Base-by-base conservation (phyloP, 2,329 filamentous ascomycete species). In the Arthrobotrys sphaeroides region DNA sequence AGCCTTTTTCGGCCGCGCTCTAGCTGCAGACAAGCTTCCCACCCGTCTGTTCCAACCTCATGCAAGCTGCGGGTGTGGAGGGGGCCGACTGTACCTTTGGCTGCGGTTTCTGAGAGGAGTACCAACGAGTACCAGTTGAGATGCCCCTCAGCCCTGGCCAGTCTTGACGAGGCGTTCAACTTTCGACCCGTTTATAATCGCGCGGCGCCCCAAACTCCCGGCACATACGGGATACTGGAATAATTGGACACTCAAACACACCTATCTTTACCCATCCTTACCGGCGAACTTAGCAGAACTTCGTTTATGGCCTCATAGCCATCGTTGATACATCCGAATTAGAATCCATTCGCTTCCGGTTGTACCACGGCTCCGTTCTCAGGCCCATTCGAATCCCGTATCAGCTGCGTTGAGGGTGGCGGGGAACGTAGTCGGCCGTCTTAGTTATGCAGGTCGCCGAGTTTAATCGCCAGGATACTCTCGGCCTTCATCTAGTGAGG, bases 121-220 rank as follows among this genome's bases (percentile, higher is more conserved):
- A 57, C 47, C 1, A 20, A 20, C 4, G 18, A 20, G 36, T 31
- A 60, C 55, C 13, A 6, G 22, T 20, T 47, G 28, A 47, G 24
- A 59, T 53, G 51, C 28, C 47, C 66, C 60, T 73, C 68, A 73
- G 68, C 68, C 68, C 68, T 60, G 24, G 59, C 26, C 16, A 13
- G 18, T 61, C 33, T 61, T 16, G 55, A 74, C 70, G 38, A 74
- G 70, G 70, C 70, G 53, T 64, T 51, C 49, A 62, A 74, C 28
- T 74, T 74, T 74, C 61, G 42, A 45, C 36, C 24, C 31, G 38
- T 68, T 74, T 74, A 74, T 73, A 74, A 74, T 74, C 62, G 53
- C 70, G 69, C 62, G 53, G 51, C 70, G 55, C 53, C 61, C 70
- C 62, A 62, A 67, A 51, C 60, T 73, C 68, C 60, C 68, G 68